A percentile compares a stretch with the other conserved stretches of the same genome.
These are phyloP conservation scores for Pseudonitzschia delicatissima DNA, from an alignment of 108 stramenopile genomes.

Conservation along the genomic window DNA sequence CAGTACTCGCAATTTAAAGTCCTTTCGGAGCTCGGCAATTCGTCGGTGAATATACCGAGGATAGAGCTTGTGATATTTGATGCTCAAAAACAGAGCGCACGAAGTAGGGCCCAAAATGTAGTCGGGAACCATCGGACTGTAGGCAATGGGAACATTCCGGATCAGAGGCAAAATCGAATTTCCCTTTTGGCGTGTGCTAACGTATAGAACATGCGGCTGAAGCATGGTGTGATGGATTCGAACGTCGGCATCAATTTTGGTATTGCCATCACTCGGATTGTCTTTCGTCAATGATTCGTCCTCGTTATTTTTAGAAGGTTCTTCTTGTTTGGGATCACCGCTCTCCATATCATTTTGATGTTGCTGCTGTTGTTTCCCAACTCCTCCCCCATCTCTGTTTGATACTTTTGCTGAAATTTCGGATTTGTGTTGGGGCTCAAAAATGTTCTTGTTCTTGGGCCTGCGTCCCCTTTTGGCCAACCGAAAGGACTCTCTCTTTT, in stretches of 20 bases:
- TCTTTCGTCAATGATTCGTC: neutral
- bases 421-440: neutral
- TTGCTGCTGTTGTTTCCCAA: neutral
- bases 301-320: neutral
- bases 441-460: neutral
- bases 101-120: constrained; percentile 62
- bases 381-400: neutral
- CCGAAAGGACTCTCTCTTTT: neutral
- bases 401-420: neutral
- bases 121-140: constrained; percentile 71
- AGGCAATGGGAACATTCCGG: constrained; percentile 74
- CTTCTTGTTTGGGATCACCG: neutral
- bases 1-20: constrained; percentile 73
- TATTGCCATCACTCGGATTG: constrained; percentile 1
- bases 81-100: constrained; percentile 71
- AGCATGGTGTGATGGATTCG: constrained; percentile 55
- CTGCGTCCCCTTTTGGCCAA: neutral
- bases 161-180: constrained; percentile 65
- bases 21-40: constrained; percentile 62
- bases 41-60: constrained; percentile 67
- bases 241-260: neutral
- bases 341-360: neutral
- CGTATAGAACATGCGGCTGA: constrained; percentile 67
- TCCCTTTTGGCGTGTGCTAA: constrained; percentile 75
- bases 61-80: constrained; percentile 77